Evolutionary conservation across 805 yeast genomes (phyloP).

Genomic region (Wickerhamiella azyma): DNA sequence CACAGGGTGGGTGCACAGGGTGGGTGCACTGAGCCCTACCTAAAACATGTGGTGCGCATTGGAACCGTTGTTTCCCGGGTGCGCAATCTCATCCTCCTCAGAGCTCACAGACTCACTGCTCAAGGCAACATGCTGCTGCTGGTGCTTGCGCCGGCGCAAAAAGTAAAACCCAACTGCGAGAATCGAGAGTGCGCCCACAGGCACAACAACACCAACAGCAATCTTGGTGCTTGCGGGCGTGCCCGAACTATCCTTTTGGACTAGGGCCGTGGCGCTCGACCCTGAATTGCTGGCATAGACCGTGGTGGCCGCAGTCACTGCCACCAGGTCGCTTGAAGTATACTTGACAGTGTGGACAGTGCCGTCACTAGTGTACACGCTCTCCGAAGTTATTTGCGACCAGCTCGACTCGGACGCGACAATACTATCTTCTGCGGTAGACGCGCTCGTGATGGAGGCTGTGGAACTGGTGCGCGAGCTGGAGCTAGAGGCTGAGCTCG

Average conservation of each 20-base stretch:
- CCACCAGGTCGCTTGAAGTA: constrained; percentile 2
- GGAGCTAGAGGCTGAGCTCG: background rate
- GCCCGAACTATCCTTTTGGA: background rate
- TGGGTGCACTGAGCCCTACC: too few relatives aligned
- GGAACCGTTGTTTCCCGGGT: background rate
- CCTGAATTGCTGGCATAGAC: background rate
- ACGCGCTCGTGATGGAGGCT: background rate
- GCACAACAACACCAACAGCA: constrained; percentile 4
- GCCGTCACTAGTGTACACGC: constrained; percentile 1
- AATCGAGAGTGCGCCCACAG: constrained; percentile 5
- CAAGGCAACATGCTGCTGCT: background rate
- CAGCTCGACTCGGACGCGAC: background rate
- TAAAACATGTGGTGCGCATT: constrained; percentile 8
- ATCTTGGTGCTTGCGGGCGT: constrained; percentile 5
- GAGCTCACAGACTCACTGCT: background rate
- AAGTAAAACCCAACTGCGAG: constrained; percentile 4
- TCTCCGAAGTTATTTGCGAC: background rate
- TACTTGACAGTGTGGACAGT: background rate
- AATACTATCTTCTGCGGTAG: background rate
- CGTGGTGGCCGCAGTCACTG: constrained; percentile 1
- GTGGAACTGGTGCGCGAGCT: background rate
- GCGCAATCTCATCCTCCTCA: background rate
- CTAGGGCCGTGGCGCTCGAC: background rate
- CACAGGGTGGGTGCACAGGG: too few relatives aligned
- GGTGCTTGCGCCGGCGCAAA: constrained; percentile 2